Base-by-base conservation (phyloP, 2,329 filamentous ascomycete species). In the Paraphaeosphaeria minitans region DNA sequence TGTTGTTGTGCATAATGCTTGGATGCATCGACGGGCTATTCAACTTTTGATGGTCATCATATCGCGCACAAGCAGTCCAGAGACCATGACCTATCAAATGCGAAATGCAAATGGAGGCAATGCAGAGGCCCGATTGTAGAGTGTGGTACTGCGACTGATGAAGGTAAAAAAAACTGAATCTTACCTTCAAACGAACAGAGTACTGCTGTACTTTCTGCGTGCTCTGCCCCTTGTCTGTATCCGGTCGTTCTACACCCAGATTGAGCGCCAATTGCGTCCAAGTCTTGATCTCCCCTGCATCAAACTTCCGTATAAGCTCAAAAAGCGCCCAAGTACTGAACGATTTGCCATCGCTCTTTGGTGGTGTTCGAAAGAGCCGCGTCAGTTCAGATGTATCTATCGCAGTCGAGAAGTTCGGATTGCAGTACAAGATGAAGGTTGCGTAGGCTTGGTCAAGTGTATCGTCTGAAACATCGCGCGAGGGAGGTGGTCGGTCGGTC, bases 131-230 rank as follows among this genome's bases (percentile, higher is more conserved):
- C 31, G 1, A 24, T 21, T 43, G 22, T 39, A 39, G 12, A 16
- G n/a, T n/a, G 12, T 13, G 19, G 16, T 5, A 2, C 3, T 33
- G 42, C 37, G 14, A 39, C 19, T 21, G 16, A 29, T 22, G 24
- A 10, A 29, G 27, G 54, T 33, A 6, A 29, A 58, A n/a, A 24
- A 46, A 57, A 56, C 22, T 56, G 51, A 50, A 27, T 53, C 71
- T 70, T 78, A 93, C 91, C 86, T 97, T 97, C 57, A 97, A 80
- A 58, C 93, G 86, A 48, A 97, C 93, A 45, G 92, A 92, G 80
- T 97, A 97, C 75, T 97, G 93, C 75, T 96, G 92, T 58, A 97
- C 90, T 76, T 97, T 97, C 73, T 97, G 94, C 1, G 90, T 88
- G 74, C 92, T 96, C 78, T 96, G 90, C 27, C 92, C 91, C 75